Conservation (phyloP, 805 yeast genomes). For the Cyberlindnera veronae region DNA sequence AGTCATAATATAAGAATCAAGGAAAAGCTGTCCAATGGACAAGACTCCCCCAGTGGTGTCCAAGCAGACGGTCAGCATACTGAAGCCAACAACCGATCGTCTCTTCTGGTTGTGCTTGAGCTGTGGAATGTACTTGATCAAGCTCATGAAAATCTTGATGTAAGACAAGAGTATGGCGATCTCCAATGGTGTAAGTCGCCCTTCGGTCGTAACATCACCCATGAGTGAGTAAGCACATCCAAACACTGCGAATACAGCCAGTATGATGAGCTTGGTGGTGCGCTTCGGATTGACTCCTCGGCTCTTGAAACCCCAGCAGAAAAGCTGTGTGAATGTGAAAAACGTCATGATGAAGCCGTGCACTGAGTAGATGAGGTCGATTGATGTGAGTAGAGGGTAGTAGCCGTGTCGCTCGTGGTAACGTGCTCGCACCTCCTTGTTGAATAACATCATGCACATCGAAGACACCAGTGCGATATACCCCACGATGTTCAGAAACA, state of each 20-base stretch:
- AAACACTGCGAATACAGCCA: slow-evolving; percentile 3
- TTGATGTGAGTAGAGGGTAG: slow-evolving; percentile 39
- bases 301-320: slow-evolving; percentile 26
- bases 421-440: slow-evolving; percentile 29
- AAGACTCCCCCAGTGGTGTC: slow-evolving; percentile 36
- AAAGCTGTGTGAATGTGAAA: slow-evolving; percentile 39
- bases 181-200: slow-evolving; percentile 27
- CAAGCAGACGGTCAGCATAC: slow-evolving; percentile 50
- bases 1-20: slow-evolving; percentile 26
- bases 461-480: slow-evolving; percentile 43
- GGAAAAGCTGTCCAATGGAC: slow-evolving; percentile 22
- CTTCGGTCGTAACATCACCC: slow-evolving; percentile 7
- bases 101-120: slow-evolving; percentile 74
- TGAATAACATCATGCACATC: slow-evolving; percentile 39
- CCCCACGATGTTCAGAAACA: slow-evolving; percentile 44
- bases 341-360: slow-evolving; percentile 45
- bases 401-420: slow-evolving; percentile 31
- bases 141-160: slow-evolving; percentile 45
- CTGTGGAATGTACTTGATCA: slow-evolving; percentile 70
- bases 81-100: slow-evolving; percentile 80
- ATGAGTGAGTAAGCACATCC: slow-evolving; percentile 11
- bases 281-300: slow-evolving; percentile 17
- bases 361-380: slow-evolving; percentile 44
- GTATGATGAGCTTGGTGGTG: slow-evolving; percentile 21
- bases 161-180: slow-evolving; percentile 36